phyloP scores from a whole-genome alignment of 805 yeast species.

The Kregervanrija delftensis region DNA sequence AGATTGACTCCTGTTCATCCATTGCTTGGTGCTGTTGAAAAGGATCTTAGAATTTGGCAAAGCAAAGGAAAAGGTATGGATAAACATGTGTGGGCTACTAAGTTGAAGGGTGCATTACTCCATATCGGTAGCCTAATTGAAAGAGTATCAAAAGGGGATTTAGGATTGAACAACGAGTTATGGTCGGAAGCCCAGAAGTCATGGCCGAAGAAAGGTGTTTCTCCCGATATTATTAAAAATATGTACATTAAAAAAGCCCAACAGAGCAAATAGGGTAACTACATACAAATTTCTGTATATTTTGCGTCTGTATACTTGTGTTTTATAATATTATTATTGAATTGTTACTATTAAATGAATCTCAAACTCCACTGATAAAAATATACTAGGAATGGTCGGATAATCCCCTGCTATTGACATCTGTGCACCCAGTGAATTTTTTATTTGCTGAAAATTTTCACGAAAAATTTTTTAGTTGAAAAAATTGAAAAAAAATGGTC shows the following conservation, averaged over 20 bases:
- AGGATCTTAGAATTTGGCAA: constrained; percentile 25
- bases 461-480: no score
- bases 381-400: no score
- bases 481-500: no score
- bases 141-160: constrained; percentile 14
- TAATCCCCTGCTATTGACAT: no score
- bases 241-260: constrained; percentile 26
- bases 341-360: no score
- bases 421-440: no score
- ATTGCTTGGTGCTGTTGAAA: constrained; percentile 22
- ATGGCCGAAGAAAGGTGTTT: constrained; percentile 29
- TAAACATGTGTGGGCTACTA: constrained; percentile 25
- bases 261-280: constrained; percentile 4
- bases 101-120: constrained; percentile 22
- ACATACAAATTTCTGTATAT: no score
- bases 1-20: constrained; percentile 13
- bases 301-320: no score
- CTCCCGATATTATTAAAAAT: constrained; percentile 23
- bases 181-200: constrained; percentile 27
- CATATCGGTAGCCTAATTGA: constrained; percentile 27
- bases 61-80: constrained; percentile 27
- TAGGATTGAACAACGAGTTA: constrained; percentile 19
- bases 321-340: no score
- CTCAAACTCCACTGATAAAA: no score
- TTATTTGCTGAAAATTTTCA: no score